A percentile compares a stretch with the other conserved stretches of the same genome.
phyloP scores from a whole-genome alignment of 2,329 filamentous ascomycete species.

The Claviceps sp. region DNA sequence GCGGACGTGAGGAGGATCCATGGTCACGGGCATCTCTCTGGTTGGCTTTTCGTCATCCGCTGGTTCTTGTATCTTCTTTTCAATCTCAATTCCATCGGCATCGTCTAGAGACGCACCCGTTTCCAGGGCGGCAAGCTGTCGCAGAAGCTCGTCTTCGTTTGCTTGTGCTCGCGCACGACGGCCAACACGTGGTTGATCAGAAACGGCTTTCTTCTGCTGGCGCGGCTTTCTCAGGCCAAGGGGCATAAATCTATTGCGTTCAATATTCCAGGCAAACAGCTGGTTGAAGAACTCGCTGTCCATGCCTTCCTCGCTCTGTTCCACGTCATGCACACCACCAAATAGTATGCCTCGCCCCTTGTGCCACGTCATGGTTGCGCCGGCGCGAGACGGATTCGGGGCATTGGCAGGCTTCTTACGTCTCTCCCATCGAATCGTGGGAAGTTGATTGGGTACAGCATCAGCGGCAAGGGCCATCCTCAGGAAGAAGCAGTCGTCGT shows the following conservation, averaged over 20 bases:
- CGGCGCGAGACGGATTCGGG: conserved; percentile 71
- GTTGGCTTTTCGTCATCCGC: conserved; percentile 44
- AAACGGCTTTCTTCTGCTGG: conserved; percentile 43
- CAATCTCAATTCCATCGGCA: conserved; percentile 34
- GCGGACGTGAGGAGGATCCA: conserved; percentile 76
- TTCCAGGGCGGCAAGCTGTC: conserved; percentile 76
- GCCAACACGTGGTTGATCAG: conserved; percentile 39
- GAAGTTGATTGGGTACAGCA: conserved; percentile 49
- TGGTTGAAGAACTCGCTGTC: conserved; percentile 96
- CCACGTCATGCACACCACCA: conserved; percentile 87
- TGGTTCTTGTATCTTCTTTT: conserved; percentile 36
- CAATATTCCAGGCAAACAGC: conserved; percentile 86
- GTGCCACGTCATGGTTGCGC: conserved; percentile 87
- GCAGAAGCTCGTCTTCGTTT: conserved; percentile 79
- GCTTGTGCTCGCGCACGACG: conserved; percentile 68
- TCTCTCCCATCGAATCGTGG: conserved; percentile 77
- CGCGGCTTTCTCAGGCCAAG: conserved; percentile 64
- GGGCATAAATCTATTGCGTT: conserved; percentile 89
- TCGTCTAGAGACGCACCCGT: conserved; percentile 53
- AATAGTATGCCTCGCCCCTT: conserved; percentile 88
- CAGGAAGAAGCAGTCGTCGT: conserved; percentile 91
- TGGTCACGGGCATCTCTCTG: conserved; percentile 51
- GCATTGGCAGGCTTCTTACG: conserved; percentile 85
- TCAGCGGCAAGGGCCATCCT: conserved; percentile 60
- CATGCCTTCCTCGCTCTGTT: conserved; percentile 84